These are phyloP conservation scores for Mortierella sp. DNA, from an alignment of 371 early-diverging fungal species.

Conservation along the genomic window DNA sequence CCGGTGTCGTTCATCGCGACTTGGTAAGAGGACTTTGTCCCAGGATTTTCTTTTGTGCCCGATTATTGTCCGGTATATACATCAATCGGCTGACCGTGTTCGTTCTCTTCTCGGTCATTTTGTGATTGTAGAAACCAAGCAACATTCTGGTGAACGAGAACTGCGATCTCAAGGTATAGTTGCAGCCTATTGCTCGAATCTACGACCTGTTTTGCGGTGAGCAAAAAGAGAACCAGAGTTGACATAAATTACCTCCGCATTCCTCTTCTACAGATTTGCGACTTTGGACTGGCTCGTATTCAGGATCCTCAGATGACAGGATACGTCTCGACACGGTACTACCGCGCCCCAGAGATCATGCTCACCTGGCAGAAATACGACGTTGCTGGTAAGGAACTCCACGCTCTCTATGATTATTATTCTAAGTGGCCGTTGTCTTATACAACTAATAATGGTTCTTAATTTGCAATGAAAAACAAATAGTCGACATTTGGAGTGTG, in stretches of 20 bases:
- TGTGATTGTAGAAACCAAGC: constrained; percentile 81
- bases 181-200: too few relatives aligned
- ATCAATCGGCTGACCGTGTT: too few relatives aligned
- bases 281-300: constrained; percentile 97
- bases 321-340: constrained; percentile 98
- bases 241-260: too few relatives aligned
- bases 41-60: too few relatives aligned
- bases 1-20: constrained; percentile 96
- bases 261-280: constrained; percentile 80
- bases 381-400: constrained; percentile 75
- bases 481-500: constrained; percentile 99
- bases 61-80: too few relatives aligned
- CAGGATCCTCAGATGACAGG: constrained; percentile 96
- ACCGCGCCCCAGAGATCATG: constrained; percentile 99
- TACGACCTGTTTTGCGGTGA: too few relatives aligned
- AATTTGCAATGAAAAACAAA: background rate
- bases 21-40: constrained; percentile 66
- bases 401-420: too few relatives aligned
- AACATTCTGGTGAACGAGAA: constrained; percentile 97
- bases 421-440: too few relatives aligned
- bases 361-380: constrained; percentile 98
- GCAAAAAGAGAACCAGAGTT: too few relatives aligned
- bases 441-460: too few relatives aligned
- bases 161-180: constrained; percentile 88
- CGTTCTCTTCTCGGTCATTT: too few relatives aligned